These are phyloP conservation scores for Monosporascus sp. DNA, from an alignment of 2,329 filamentous ascomycete genomes.

Conservation along the genomic window DNA sequence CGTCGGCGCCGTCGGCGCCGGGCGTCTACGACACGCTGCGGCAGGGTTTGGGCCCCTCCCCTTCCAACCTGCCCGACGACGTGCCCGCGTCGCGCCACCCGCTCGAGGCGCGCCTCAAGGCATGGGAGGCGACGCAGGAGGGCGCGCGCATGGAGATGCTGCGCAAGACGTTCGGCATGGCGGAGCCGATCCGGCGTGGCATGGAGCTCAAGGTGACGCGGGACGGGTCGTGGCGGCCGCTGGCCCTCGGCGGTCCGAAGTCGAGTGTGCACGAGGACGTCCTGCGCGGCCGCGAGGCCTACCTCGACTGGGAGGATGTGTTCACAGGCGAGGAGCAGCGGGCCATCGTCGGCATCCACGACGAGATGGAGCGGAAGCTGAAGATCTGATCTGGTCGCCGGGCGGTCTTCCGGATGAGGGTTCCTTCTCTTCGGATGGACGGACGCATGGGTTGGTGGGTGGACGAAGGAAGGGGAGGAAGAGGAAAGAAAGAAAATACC, in stretches of 20 bases:
- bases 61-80: constrained; percentile 26
- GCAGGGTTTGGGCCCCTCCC: constrained; percentile 66
- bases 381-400: constrained; percentile 53
- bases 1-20: constrained; percentile 81
- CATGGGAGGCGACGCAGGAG: constrained; percentile 89
- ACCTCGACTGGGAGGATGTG: constrained; percentile 89
- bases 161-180: constrained; percentile 82
- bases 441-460: background rate
- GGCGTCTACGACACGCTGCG: constrained; percentile 93
- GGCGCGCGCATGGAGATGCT: constrained; percentile 81
- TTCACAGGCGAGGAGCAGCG: constrained; percentile 74
- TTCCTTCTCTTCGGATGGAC: background rate
- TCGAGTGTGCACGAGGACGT: constrained; percentile 83
- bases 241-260: constrained; percentile 57
- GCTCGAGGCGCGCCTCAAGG: constrained; percentile 80
- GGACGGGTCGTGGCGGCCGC: constrained; percentile 74
- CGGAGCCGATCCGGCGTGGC: constrained; percentile 82
- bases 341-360: constrained; percentile 69
- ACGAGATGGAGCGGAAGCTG: constrained; percentile 90
- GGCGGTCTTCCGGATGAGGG: no score
- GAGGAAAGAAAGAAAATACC: background rate
- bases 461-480: background rate
- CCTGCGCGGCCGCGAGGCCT: constrained; percentile 70
- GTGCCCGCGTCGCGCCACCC: constrained; percentile 71
- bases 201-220: constrained; percentile 93